Percentiles rank a stretch among this genome's conserved stretches.
Conservation (phyloP, 2,329 filamentous ascomycete genomes). For the Colletotrichum falcatum region DNA sequence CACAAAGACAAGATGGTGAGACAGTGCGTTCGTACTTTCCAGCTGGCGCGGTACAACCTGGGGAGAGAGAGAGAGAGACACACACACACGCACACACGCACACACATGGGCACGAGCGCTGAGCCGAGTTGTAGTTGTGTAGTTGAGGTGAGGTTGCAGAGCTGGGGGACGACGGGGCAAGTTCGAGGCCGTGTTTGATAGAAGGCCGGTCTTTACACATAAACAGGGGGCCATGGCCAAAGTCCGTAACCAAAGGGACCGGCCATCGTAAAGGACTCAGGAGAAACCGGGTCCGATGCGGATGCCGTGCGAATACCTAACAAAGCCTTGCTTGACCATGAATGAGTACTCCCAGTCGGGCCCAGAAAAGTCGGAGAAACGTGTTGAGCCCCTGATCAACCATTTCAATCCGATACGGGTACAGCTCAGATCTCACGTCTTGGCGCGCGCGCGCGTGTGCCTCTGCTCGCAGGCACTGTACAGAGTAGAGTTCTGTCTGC, state of each 20-base stretch:
- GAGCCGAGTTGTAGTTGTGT: neutral
- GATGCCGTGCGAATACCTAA: neutral
- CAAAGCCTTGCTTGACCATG: neutral
- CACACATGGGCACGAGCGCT: slow-evolving; percentile 5
- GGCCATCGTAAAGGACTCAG: slow-evolving; percentile 18
- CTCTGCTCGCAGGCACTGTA: neutral
- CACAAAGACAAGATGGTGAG: slow-evolving; percentile 2
- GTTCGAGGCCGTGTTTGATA: neutral
- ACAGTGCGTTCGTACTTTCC: neutral
- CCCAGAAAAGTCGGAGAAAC: slow-evolving; percentile 7
- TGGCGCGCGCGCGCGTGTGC: slow-evolving; percentile 16
- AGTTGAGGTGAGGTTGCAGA: neutral
- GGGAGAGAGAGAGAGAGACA: slow-evolving; percentile 3
- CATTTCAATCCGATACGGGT: slow-evolving; percentile 28
- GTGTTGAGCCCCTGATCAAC: slow-evolving; percentile 22
- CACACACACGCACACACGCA: neutral
- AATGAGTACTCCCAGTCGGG: neutral
- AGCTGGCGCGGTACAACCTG: neutral
- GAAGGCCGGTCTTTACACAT: slow-evolving; percentile 23
- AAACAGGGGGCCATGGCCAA: slow-evolving; percentile 11
- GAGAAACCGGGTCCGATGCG: slow-evolving; percentile 14
- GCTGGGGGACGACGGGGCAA: neutral
- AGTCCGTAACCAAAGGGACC: slow-evolving; percentile 9
- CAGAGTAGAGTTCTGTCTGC: neutral
- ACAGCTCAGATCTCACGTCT: slow-evolving; percentile 35